Percentiles rank a stretch among this genome's conserved stretches.
Conservation (phyloP, 2,329 filamentous ascomycete genomes). For the Colletotrichum australisinense region DNA sequence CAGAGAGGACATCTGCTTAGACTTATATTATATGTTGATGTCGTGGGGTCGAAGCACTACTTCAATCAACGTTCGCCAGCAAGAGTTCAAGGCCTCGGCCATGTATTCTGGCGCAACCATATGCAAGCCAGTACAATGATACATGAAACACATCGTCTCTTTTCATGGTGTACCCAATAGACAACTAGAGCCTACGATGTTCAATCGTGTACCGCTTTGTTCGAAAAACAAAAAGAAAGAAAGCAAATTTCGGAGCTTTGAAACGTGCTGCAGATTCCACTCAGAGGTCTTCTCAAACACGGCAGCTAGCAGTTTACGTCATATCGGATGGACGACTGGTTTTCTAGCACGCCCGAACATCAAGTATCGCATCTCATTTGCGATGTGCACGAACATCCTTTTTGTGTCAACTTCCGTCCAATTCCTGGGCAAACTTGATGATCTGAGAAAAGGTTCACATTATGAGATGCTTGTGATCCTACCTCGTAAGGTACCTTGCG, state of each 20-base stretch:
- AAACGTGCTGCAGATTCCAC: background rate
- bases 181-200: no score
- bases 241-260: background rate
- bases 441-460: background rate
- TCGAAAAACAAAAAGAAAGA: no score
- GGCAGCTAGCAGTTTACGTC: background rate
- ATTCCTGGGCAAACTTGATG: background rate
- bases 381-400: background rate
- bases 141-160: no score
- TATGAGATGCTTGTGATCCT: background rate
- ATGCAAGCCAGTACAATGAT: no score
- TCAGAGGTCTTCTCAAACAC: no score
- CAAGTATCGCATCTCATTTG: background rate
- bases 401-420: background rate
- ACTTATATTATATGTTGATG: background rate
- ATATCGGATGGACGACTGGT: background rate
- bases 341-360: background rate
- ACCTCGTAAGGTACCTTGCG: background rate
- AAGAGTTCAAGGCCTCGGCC: no score
- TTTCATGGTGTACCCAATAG: no score
- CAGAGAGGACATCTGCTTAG: background rate
- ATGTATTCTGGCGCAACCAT: no score
- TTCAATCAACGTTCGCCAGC: no score
- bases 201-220: no score
- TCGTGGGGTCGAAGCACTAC: no score